phyloP scores from a whole-genome alignment of 148 eudicot genomes.

The Dysphania ambrosioides region DNA sequence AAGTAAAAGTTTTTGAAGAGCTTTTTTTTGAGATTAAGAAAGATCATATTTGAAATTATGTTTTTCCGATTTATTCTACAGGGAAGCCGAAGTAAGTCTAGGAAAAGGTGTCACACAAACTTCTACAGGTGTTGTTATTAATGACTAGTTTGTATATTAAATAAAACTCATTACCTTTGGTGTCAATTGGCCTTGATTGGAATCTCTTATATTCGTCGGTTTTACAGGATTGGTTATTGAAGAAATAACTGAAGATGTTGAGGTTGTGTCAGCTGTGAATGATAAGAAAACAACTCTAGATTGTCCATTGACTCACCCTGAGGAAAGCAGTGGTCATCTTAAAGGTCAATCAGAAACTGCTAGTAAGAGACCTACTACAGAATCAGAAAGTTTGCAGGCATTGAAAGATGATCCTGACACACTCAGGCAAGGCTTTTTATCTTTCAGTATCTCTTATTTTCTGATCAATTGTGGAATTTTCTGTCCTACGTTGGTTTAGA shows the following conservation, averaged over 20 bases:
- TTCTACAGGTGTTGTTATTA: slow-evolving; percentile 51
- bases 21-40: slow-evolving; percentile 3
- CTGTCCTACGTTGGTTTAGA: not conserved
- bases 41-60: slow-evolving; percentile 6
- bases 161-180: not conserved
- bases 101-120: slow-evolving; percentile 39
- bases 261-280: slow-evolving; percentile 32
- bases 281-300: slow-evolving; percentile 31
- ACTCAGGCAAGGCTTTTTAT: slow-evolving; percentile 57
- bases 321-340: slow-evolving; percentile 34
- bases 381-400: slow-evolving; percentile 48
- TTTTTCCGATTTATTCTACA: slow-evolving; percentile 20
- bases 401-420: slow-evolving; percentile 81
- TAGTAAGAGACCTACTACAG: slow-evolving; percentile 36
- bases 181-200: slow-evolving; percentile 6
- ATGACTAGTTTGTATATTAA: not conserved
- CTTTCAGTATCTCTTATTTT: not conserved
- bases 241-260: slow-evolving; percentile 78
- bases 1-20: too few relatives aligned
- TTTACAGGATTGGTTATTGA: slow-evolving; percentile 73
- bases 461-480: not conserved
- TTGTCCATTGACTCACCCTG: slow-evolving; percentile 32
- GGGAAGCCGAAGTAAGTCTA: slow-evolving; percentile 59
- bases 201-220: slow-evolving; percentile 10
- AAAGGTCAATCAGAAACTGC: slow-evolving; percentile 31